Base-by-base conservation (phyloP, 2,329 filamentous ascomycete genomes). In the Botrytis galanthina region DNA sequence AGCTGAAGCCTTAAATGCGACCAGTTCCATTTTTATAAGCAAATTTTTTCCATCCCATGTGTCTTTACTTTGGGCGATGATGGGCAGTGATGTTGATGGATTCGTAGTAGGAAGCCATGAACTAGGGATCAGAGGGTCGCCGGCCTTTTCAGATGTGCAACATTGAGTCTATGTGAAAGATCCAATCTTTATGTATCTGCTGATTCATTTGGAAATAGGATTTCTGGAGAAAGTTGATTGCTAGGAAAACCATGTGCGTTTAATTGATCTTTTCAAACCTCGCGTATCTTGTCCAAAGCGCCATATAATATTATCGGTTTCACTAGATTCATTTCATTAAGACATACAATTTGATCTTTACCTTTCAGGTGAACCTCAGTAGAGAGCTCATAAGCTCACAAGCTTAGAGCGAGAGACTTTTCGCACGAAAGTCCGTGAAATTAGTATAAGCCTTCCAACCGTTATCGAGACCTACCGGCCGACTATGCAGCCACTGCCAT, bases 321-420 rank as follows among this genome's bases (percentile, higher is more conserved):
- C 16, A n/a, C 12, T 18, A 20, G 20, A 62, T 37, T 42, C 2
- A 26, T 62, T 42, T 42, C 0, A 18, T 16, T 22, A 1, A 39
- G 3, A n/a, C 26, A 29, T 29, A 18, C 4, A 20, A 16, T 18
- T 1, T 2, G 14, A 18, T 42, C 3, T 9, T 29, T 42, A 18
- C 9, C 0, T 20, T 42, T 8, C 2, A 9, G 6, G 4, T 8
- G 6, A 5, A 42, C 2, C 5, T 8, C 4, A 29, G n/a, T 7
- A 29, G 2, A 57, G 2, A 29, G 6, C 14, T 9, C 0, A 16
- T 29, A 62, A n/a, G 26, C 2, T 20, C 7, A 63, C 4, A 63
- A 18, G 26, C 14, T 63, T n/a, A 42, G 4, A 20, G 4, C 8
- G 10, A 5, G 0, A 39, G 8, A n/a, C 26, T 18, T 18, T n/a